Evolutionary conservation across 306 rosid genomes (phyloP).

Genomic region (Trifolium fragiferum): DNA sequence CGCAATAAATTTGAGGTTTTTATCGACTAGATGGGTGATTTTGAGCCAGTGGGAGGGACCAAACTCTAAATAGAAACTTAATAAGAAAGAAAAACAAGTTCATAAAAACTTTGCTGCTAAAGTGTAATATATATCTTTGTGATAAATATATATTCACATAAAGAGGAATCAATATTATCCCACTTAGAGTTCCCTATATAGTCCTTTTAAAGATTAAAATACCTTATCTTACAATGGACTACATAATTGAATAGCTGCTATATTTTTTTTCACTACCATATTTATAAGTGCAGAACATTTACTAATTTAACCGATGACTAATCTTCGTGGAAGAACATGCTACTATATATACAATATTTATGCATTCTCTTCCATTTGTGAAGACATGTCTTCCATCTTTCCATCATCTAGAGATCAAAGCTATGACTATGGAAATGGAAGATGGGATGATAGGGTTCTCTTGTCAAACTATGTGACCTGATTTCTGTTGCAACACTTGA

Average conservation of each 20-base stretch:
- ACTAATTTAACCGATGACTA: background rate
- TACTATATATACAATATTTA: slow-evolving; percentile 11
- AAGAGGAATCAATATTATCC: slow-evolving; percentile 2
- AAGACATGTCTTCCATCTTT: slow-evolving; percentile 23
- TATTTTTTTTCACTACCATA: background rate
- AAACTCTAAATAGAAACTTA: too few relatives aligned
- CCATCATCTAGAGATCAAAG: slow-evolving; percentile 67
- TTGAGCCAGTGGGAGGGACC: too few relatives aligned
- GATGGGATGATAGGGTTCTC: slow-evolving; percentile 64
- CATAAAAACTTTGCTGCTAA: background rate
- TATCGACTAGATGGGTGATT: too few relatives aligned
- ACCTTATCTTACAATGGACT: slow-evolving; percentile 19
- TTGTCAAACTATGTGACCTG: slow-evolving; percentile 64
- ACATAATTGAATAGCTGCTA: slow-evolving; percentile 3
- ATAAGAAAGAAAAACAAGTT: background rate
- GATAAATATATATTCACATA: slow-evolving; percentile 31
- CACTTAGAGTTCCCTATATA: slow-evolving; percentile 17
- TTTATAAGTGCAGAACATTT: background rate
- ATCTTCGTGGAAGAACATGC: background rate
- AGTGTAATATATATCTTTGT: slow-evolving; percentile 1
- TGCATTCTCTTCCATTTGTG: slow-evolving; percentile 8
- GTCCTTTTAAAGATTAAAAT: slow-evolving; percentile 17
- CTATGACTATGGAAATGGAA: slow-evolving; percentile 93
- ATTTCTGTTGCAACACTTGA: slow-evolving; percentile 84
- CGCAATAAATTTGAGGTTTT: too few relatives aligned